Base-by-base conservation (phyloP, 176 grass and related monocot species). In the Neostapfia colusana region DNA sequence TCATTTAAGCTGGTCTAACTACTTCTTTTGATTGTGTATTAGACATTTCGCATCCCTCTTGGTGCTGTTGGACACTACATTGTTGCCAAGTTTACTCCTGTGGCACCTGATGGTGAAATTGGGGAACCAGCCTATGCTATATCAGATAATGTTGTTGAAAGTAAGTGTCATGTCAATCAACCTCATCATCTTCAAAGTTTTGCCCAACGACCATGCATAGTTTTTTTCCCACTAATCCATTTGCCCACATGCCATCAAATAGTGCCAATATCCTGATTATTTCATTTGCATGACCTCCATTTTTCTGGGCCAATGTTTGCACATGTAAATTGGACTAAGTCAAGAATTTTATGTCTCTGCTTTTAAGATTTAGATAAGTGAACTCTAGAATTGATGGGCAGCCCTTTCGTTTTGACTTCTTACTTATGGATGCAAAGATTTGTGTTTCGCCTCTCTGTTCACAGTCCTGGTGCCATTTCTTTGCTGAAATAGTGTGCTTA, bases 31-130 rank as follows among this genome's bases (percentile, higher is more conserved):
- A 36, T 66, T 84, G 39, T 74, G 36, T 15, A 72, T 64, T 82
- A 99, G 95, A 87, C 76, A 82, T 95, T 99, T 83, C 83, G 89
- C 50, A 79, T 99, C 86, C 91, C 91, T 82, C 87, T 99, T 60
- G 67, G 73, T 58, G 89, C 91, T 79, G 76, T 92, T 85, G 95
- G 95, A 65, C 79, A 71, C 71, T 87, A 90, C 82, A 83, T 99
- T 72, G 87, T 99, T 81, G 95, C 85, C 49, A 99, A 92, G 85
- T 95, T 95, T 80, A 92, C 72, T 90, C 95, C 91, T 57, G 85
- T 81, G 87, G 79, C 84, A 20, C 83, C 82, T 68, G 91, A 99
- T 90, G 95, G 91, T 67, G 95, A 99, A 95, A 86, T 80, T 48
- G 95, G 95, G 78, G 85, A 86, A 90, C 89, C 95, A 66, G 91